A percentile compares a stretch with the other conserved stretches of the same genome.
Evolutionary conservation across 805 yeast species (phyloP).

Genomic region (Nakazawaea sp.): DNA sequence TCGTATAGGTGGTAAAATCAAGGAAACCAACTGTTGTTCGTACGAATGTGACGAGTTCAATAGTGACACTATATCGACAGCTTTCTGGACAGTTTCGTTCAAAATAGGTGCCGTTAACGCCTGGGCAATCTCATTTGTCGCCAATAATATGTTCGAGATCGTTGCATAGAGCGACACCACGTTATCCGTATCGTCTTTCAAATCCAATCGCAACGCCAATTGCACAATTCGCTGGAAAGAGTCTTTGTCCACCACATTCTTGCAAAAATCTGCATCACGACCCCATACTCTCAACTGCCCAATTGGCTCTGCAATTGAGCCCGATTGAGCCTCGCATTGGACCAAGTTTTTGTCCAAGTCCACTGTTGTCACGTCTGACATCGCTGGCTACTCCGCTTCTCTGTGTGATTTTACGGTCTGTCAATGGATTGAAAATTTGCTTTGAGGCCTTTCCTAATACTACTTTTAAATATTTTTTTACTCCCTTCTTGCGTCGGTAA

Average conservation of each 20-base stretch:
- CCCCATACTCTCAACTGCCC: constrained; percentile 6
- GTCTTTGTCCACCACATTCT: not conserved
- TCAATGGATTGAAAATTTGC: too few species aligned
- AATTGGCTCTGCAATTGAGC: too few species aligned
- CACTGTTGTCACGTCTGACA: not conserved
- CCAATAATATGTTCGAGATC: constrained; percentile 5
- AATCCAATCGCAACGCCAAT: not conserved
- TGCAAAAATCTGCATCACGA: constrained; percentile 7
- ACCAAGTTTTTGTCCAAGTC: not conserved
- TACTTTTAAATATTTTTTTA: too few species aligned
- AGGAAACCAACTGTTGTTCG: not conserved
- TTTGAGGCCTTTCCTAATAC: too few species aligned
- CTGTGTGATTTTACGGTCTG: too few species aligned
- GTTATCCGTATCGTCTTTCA: not conserved
- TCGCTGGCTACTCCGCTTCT: not conserved
- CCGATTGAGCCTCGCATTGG: not conserved
- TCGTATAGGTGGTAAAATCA: constrained; percentile 3
- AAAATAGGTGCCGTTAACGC: not conserved
- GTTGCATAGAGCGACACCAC: constrained; percentile 5
- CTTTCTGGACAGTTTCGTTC: not conserved
- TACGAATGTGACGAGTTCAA: not conserved
- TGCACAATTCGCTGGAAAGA: not conserved
- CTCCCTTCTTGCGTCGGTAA: too few species aligned
- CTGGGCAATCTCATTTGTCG: not conserved
- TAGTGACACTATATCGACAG: not conserved